phyloP scores from a whole-genome alignment of 495 filamentous ascomycete genomes.

The Geopyxis carbonaria region DNA sequence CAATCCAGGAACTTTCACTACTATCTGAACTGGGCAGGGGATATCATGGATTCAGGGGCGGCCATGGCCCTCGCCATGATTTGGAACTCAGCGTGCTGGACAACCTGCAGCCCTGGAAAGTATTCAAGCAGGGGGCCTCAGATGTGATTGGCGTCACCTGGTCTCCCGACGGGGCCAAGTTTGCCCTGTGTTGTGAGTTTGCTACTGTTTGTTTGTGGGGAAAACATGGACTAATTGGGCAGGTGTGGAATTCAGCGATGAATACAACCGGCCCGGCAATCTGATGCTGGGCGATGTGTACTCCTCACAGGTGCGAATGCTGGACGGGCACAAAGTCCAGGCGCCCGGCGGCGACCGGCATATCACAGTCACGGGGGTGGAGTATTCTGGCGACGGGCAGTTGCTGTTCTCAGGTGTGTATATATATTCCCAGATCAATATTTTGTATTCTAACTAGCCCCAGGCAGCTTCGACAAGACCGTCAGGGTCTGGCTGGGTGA shows the following conservation, averaged over 20 bases:
- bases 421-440: no score
- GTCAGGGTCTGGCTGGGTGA: slow-evolving; percentile 54
- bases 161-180: slow-evolving; percentile 12
- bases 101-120: slow-evolving; percentile 9
- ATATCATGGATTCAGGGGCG: no score
- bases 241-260: slow-evolving; percentile 9
- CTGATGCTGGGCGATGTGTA: slow-evolving; percentile 16
- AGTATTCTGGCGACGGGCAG: slow-evolving; percentile 26
- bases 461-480: slow-evolving; percentile 56
- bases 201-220: not conserved
- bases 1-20: no score
- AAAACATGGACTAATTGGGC: not conserved
- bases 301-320: slow-evolving; percentile 9
- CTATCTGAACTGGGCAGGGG: no score
- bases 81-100: not conserved
- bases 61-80: no score
- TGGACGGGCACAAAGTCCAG: slow-evolving; percentile 16
- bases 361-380: slow-evolving; percentile 14
- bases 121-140: slow-evolving; percentile 15
- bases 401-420: slow-evolving; percentile 55
- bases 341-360: slow-evolving; percentile 4
- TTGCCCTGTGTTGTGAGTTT: slow-evolving; percentile 9
- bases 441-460: no score
- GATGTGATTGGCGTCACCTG: slow-evolving; percentile 21
- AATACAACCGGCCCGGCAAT: slow-evolving; percentile 22